Base-by-base conservation (phyloP, 2,329 filamentous ascomycete genomes). In the Cytospora schulzeri region DNA sequence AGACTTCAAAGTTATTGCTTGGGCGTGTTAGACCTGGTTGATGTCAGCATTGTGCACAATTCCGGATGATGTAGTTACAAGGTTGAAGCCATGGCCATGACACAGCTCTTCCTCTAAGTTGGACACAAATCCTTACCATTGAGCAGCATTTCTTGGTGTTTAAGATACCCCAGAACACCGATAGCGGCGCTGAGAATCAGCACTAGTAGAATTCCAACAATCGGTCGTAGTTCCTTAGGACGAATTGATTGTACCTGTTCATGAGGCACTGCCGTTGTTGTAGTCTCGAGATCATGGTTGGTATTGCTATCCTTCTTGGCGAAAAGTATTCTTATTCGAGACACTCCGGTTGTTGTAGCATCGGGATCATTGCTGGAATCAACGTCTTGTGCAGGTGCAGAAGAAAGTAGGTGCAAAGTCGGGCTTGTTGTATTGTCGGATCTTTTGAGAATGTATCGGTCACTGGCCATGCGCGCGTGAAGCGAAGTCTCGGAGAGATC, bases 1-100 rank as follows among this genome's bases (percentile, higher is more conserved):
- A 62, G 0, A 81, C 71, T 6, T 76, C 74, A 1, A 76, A 75
- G 8, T 70, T 77, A 0, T 68, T 33, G 0, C 70, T 72, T 1
- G 77, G 78, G 0, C 76, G 70, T 0, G 59, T 41, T 0, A 79
- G 53, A 1, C 76, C 75, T 78, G n/a, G 26, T 1, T 0, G 15
- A 5, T 5, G n/a, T 66, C 22, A 60, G 35, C 35, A 3, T 38
- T 5, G 8, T 35, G 33, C 33, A 35, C 9, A 35, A n/a, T n/a
- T n/a, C n/a, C n/a, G n/a, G n/a, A n/a, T n/a, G n/a, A n/a, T n/a
- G n/a, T 35, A 35, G 7, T 15, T 11, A 15, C 3, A 35, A 12
- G 33, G 12, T 35, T 12, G 28, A 19, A 19, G 2, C 15, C 33
- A 15, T 35, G 8, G 8, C 9, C 33, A 35, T 35, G 12, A 12